Evolutionary conservation across 2,329 filamentous ascomycete species (phyloP).

Genomic region (Pseudopithomyces chartarum): DNA sequence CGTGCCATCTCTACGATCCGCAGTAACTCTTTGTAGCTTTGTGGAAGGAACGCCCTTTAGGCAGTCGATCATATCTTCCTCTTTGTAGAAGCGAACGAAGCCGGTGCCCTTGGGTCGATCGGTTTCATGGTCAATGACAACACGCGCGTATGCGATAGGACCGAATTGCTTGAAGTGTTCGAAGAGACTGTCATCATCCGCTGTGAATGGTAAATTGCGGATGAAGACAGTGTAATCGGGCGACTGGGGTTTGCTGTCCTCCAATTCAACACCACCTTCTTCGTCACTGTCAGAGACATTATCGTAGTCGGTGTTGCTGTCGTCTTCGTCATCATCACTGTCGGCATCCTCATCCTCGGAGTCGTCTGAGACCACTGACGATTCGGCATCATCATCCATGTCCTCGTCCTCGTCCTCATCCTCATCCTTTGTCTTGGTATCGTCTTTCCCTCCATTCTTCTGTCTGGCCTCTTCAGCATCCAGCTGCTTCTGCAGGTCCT

Average conservation of each 20-base stretch:
- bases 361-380: slow-evolving; percentile 45
- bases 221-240: slow-evolving; percentile 85
- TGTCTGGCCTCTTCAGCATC: slow-evolving; percentile 45
- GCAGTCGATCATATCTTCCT: slow-evolving; percentile 76
- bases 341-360: slow-evolving; percentile 48
- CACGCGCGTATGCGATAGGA: slow-evolving; percentile 83
- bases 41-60: slow-evolving; percentile 70
- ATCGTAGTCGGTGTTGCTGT: slow-evolving; percentile 47
- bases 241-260: slow-evolving; percentile 49
- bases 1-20: slow-evolving; percentile 42
- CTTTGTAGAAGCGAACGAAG: slow-evolving; percentile 89
- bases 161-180: slow-evolving; percentile 89
- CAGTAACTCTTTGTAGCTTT: slow-evolving; percentile 44
- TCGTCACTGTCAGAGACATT: slow-evolving; percentile 46
- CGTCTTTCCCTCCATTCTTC: slow-evolving; percentile 46
- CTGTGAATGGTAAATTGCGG: slow-evolving; percentile 90
- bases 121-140: slow-evolving; percentile 85
- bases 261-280: slow-evolving; percentile 41
- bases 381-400: slow-evolving; percentile 41
- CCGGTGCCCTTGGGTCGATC: slow-evolving; percentile 89
- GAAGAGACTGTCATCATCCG: slow-evolving; percentile 80
- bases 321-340: slow-evolving; percentile 46
- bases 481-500: slow-evolving; percentile 58
- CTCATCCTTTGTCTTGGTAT: slow-evolving; percentile 43
- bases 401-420: slow-evolving; percentile 46